These are phyloP conservation scores for Tremella fuciformis DNA, from an alignment of 768 basidiomycete genomes.

Conservation along the genomic window DNA sequence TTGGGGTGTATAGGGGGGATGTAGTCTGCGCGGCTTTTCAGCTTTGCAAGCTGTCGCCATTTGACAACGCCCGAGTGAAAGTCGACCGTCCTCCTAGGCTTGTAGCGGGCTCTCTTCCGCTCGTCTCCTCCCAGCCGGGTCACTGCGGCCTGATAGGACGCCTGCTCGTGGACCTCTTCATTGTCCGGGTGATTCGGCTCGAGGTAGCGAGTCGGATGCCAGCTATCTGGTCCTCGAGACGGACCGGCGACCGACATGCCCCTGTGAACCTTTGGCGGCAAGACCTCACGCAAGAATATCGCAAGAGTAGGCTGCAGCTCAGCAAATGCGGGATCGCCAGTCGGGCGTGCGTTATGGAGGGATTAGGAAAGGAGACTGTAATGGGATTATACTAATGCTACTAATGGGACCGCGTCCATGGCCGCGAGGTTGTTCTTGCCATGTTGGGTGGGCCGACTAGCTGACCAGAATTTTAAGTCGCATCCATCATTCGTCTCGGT, in stretches of 20 bases:
- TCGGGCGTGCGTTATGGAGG: constrained; percentile 22
- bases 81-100: constrained; percentile 90
- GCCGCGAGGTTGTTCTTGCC: too few relatives aligned
- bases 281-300: too few relatives aligned
- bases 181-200: constrained; percentile 67
- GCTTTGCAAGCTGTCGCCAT: constrained; percentile 60
- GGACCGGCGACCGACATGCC: constrained; percentile 24
- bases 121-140: constrained; percentile 57
- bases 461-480: too few relatives aligned
- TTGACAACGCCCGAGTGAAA: constrained; percentile 84
- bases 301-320: too few relatives aligned
- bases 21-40: constrained; percentile 58
- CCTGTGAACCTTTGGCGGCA: background rate
- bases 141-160: constrained; percentile 75
- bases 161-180: constrained; percentile 70
- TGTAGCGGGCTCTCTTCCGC: constrained; percentile 70
- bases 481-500: too few relatives aligned
- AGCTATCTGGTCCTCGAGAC: constrained; percentile 52
- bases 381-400: too few relatives aligned
- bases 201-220: constrained; percentile 71
- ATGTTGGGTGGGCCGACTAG: constrained; percentile 54
- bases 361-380: too few relatives aligned
- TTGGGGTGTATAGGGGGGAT: constrained; percentile 64
- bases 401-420: too few relatives aligned
- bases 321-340: too few relatives aligned